phyloP scores from a whole-genome alignment of 177 flowering plant genomes.

The Tripterygium wilfordii region DNA sequence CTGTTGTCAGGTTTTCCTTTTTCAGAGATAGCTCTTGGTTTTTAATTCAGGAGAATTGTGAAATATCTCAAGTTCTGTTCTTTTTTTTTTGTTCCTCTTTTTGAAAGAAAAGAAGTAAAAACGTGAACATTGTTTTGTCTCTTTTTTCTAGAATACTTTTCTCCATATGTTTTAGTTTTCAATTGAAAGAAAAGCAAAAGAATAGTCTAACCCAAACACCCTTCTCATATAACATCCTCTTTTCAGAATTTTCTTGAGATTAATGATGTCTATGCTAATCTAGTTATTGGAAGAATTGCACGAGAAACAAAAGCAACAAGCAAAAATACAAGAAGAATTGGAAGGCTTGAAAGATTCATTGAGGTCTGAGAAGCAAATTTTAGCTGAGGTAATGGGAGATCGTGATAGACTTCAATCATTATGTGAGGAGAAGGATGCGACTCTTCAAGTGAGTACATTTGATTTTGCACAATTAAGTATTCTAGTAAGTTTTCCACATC shows the following conservation, averaged over 20 bases:
- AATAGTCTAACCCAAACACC: too few relatives aligned
- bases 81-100: too few relatives aligned
- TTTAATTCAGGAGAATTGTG: too few relatives aligned
- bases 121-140: too few relatives aligned
- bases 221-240: background rate
- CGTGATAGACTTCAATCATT: conserved; percentile 50
- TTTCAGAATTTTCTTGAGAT: background rate
- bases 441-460: conserved; percentile 52
- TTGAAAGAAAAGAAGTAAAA: too few relatives aligned
- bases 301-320: conserved; percentile 58
- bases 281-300: conserved; percentile 67
- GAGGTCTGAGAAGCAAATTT: conserved; percentile 48
- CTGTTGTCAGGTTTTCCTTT: too few relatives aligned
- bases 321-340: conserved; percentile 59
- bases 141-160: too few relatives aligned
- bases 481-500: background rate
- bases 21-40: too few relatives aligned
- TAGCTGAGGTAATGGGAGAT: conserved; percentile 40
- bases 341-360: conserved; percentile 53
- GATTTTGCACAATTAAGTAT: background rate
- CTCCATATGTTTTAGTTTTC: too few relatives aligned
- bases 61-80: too few relatives aligned
- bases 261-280: conserved; percentile 9
- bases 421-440: conserved; percentile 64
- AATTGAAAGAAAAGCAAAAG: too few relatives aligned